These are phyloP conservation scores for Mucor racemosus DNA, from an alignment of 371 early-diverging fungal species.

Conservation along the genomic window DNA sequence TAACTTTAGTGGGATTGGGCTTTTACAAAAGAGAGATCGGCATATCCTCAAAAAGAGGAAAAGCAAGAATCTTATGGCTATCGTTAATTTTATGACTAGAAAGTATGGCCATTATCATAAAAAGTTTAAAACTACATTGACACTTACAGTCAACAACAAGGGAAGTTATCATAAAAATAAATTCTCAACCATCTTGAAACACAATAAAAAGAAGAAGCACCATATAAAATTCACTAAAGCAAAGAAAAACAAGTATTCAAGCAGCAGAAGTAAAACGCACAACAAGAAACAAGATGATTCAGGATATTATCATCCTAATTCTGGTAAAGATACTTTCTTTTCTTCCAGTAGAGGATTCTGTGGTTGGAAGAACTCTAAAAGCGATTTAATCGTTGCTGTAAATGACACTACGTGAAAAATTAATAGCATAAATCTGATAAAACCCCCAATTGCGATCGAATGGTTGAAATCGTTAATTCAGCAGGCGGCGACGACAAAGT, in stretches of 20 bases:
- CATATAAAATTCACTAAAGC: background rate
- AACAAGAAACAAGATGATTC: background rate
- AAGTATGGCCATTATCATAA: background rate
- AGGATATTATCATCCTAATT: background rate
- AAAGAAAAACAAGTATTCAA: background rate
- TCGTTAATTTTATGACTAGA: background rate
- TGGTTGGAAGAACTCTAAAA: constrained; percentile 30
- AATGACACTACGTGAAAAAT: constrained; percentile 30
- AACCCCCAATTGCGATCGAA: constrained; percentile 53
- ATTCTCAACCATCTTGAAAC: background rate
- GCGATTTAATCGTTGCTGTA: constrained; percentile 40
- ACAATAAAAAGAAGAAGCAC: background rate
- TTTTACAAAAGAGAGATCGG: background rate
- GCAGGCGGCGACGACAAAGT: too few relatives aligned
- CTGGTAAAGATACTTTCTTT: constrained; percentile 11
- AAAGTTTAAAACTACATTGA: background rate
- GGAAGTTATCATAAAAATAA: background rate
- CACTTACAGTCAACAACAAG: background rate
- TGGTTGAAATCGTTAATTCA: too few relatives aligned
- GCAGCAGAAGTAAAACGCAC: background rate
- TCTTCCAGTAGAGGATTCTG: constrained; percentile 29
- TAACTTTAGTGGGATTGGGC: background rate
- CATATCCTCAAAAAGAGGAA: too few relatives aligned
- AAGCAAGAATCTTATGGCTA: background rate
- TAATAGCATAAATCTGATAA: constrained; percentile 3